These are phyloP conservation scores for Hawksworthiomyces lignivorus DNA, from an alignment of 2,329 filamentous ascomycete species.

Conservation along the genomic window DNA sequence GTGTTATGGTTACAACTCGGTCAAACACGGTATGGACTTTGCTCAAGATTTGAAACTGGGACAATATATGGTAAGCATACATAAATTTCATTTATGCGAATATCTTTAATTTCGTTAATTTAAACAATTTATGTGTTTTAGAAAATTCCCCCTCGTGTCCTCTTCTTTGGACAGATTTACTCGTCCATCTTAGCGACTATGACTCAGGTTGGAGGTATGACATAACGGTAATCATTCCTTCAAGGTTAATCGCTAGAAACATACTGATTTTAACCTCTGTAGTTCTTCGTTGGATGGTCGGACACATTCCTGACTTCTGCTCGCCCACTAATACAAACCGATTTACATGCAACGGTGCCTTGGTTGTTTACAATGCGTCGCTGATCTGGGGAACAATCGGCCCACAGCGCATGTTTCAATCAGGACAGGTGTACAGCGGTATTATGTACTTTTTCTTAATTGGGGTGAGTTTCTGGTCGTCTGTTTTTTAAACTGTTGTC, in stretches of 20 bases:
- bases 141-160: conserved; percentile 48
- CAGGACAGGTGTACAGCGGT: conserved; percentile 39
- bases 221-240: conserved; percentile 1
- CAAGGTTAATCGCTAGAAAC: conserved; percentile 29
- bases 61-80: conserved; percentile 8
- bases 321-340: conserved; percentile 38
- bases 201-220: conserved; percentile 11
- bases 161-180: conserved; percentile 51
- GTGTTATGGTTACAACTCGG: conserved; percentile 27
- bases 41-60: conserved; percentile 24
- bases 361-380: conserved; percentile 49
- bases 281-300: conserved; percentile 39
- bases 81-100: neutral
- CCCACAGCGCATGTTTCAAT: conserved; percentile 41
- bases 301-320: conserved; percentile 41
- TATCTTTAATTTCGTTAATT: neutral
- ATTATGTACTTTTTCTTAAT: conserved; percentile 43
- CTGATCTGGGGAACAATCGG: conserved; percentile 49
- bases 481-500: too few species aligned
- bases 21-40: conserved; percentile 44
- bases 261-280: conserved; percentile 27
- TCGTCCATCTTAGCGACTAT: conserved; percentile 48
- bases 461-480: conserved; percentile 30
- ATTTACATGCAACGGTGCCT: conserved; percentile 44
- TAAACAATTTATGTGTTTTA: conserved; percentile 18